Percentiles rank a stretch among this genome's conserved stretches.
Conservation (phyloP, 2,329 filamentous ascomycete genomes). For the Ascocoryne sarcoides region DNA sequence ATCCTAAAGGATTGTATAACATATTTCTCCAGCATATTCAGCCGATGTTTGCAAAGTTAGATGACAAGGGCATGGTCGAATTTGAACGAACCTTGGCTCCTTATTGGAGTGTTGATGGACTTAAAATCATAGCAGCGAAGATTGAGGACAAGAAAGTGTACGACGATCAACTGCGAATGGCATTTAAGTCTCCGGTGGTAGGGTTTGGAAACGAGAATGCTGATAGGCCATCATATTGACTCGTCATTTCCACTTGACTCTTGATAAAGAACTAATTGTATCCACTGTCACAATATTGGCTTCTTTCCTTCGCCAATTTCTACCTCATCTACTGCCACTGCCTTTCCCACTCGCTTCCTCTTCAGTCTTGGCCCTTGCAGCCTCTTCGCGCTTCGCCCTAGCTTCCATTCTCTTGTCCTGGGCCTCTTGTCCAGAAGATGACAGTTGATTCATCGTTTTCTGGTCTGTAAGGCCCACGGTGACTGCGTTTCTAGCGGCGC, state of each 20-base stretch:
- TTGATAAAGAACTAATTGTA: too few species aligned
- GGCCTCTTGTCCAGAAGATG: neutral
- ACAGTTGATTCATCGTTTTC: neutral
- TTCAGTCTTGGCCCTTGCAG: neutral
- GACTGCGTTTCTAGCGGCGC: neutral
- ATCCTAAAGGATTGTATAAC: slow-evolving; percentile 18
- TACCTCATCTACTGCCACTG: too few species aligned
- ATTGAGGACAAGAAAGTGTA: slow-evolving; percentile 3
- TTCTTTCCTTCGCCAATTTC: too few species aligned
- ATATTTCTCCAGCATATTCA: slow-evolving; percentile 20
- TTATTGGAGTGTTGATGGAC: slow-evolving; percentile 9
- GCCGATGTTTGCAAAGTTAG: slow-evolving; percentile 12
- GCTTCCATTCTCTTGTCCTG: neutral
- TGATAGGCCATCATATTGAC: too few species aligned
- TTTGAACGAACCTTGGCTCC: slow-evolving; percentile 8
- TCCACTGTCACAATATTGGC: too few species aligned
- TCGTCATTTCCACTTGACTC: too few species aligned
- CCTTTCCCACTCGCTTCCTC: too few species aligned
- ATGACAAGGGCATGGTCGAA: slow-evolving; percentile 5
- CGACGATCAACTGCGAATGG: neutral
- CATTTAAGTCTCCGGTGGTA: too few species aligned
- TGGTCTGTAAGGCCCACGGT: neutral
- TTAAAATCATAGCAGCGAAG: slow-evolving; percentile 1
- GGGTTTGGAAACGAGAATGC: too few species aligned
- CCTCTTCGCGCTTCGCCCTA: neutral